phyloP scores from a whole-genome alignment of 1,284 basidiomycete species.

The Phlebopus sp. region DNA sequence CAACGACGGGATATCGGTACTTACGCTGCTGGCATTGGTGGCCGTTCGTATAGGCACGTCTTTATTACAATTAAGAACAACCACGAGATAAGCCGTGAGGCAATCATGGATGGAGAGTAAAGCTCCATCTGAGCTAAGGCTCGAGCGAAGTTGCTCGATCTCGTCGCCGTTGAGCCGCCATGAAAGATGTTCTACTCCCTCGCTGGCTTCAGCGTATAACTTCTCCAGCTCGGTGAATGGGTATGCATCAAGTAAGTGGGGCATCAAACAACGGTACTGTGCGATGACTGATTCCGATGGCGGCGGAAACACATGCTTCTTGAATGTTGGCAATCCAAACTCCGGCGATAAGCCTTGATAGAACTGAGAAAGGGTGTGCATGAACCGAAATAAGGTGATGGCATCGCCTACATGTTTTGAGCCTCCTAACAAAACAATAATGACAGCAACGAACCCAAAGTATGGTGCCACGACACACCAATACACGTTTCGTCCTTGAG shows the following conservation, averaged over 20 bases:
- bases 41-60: conserved; percentile 13
- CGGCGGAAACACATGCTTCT: conserved; percentile 18
- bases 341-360: conserved; percentile 20
- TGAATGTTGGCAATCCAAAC: conserved; percentile 18
- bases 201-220: conserved; percentile 11
- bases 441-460: conserved; percentile 11
- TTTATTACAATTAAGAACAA: conserved; percentile 20
- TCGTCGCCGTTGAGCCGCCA: conserved; percentile 19
- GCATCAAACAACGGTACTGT: conserved; percentile 15
- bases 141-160: conserved; percentile 15
- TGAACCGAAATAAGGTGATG: conserved; percentile 26
- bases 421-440: not conserved
- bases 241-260: conserved; percentile 18
- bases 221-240: conserved; percentile 15
- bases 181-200: conserved; percentile 14
- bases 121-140: conserved; percentile 5
- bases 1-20: conserved; percentile 6
- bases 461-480: conserved; percentile 36
- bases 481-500: conserved; percentile 24
- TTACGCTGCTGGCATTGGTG: conserved; percentile 30
- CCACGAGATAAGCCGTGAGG: conserved; percentile 31
- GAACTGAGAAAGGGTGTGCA: conserved; percentile 25
- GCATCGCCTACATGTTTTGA: conserved; percentile 29
- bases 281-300: conserved; percentile 4
- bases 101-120: conserved; percentile 31